Percentiles rank a stretch among this genome's conserved stretches.
Conservation (phyloP, 2,329 filamentous ascomycete species). For the Epichloe scottii region DNA sequence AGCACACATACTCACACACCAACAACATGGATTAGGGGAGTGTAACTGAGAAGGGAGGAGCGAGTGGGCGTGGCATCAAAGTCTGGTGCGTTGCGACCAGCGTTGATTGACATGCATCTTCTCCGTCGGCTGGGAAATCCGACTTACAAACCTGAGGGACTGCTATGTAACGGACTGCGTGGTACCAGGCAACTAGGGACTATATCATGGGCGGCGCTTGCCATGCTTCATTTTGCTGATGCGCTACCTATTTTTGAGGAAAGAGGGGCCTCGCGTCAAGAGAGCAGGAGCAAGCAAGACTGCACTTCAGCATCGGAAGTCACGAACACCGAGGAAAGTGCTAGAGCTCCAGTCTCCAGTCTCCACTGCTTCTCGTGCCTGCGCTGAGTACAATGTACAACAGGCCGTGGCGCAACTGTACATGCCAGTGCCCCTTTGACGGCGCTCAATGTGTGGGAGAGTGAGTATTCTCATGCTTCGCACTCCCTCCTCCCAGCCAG, state of each 20-base stretch:
- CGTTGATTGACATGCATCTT: neutral
- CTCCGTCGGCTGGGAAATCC: neutral
- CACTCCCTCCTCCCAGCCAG: neutral
- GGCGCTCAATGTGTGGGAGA: neutral
- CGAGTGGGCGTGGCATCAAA: neutral
- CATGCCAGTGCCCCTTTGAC: neutral
- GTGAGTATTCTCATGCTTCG: neutral
- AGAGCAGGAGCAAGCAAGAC: neutral
- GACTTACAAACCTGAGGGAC: neutral
- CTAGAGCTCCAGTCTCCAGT: neutral
- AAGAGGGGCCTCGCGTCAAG: neutral
- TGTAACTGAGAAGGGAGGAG: neutral
- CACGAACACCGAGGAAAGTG: neutral
- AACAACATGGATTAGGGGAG: neutral
- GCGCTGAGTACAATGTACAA: neutral
- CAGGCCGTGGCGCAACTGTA: neutral
- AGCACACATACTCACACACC: neutral
- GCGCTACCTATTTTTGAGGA: neutral
- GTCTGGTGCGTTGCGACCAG: neutral
- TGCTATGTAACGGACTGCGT: neutral
- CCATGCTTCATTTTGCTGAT: neutral
- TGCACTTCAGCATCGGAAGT: neutral
- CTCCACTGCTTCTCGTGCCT: neutral
- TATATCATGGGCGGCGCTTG: neutral
- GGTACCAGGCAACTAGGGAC: neutral